A percentile compares a stretch with the other conserved stretches of the same genome.
Conservation (phyloP, 192 early-diverging fungal species). For the Podila clonocystis region DNA sequence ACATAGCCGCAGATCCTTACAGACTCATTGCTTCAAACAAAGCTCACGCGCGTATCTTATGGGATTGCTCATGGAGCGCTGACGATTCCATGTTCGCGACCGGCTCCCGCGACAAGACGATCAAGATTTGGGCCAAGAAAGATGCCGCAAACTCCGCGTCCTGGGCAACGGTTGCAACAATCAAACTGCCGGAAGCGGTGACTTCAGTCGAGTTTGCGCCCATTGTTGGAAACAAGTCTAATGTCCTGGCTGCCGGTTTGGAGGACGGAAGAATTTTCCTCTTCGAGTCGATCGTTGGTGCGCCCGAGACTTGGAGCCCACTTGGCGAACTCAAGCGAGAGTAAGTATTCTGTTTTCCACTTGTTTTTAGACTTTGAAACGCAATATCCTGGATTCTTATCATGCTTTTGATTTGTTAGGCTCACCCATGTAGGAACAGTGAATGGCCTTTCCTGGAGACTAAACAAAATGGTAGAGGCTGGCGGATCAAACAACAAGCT, state of each 20-base stretch:
- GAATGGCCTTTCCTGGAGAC: constrained; percentile 74
- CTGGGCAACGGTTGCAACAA: constrained; percentile 62
- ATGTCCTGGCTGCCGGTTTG: constrained; percentile 82
- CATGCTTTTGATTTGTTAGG: constrained; percentile 7
- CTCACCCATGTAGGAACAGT: constrained; percentile 66
- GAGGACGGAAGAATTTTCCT: constrained; percentile 84
- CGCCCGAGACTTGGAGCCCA: constrained; percentile 42
- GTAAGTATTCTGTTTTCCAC: constrained; percentile 43
- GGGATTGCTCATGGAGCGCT: constrained; percentile 87
- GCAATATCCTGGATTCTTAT: constrained; percentile 15
- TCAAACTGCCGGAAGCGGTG: constrained; percentile 83
- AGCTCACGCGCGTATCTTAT: constrained; percentile 94
- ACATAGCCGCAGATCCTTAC: constrained; percentile 59
- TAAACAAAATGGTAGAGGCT: constrained; percentile 14
- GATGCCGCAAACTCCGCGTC: constrained; percentile 10
- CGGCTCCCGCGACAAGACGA: constrained; percentile 91
- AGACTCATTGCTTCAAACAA: constrained; percentile 67
- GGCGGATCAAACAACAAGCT: constrained; percentile 12
- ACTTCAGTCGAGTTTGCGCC: constrained; percentile 88
- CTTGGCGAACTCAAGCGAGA: constrained; percentile 53
- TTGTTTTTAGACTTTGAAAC: constrained; percentile 17
- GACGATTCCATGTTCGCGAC: constrained; percentile 89
- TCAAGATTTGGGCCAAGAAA: constrained; percentile 77
- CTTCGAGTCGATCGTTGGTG: constrained; percentile 37
- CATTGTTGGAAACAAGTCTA: constrained; percentile 46